These are phyloP conservation scores for Dryas octopetala DNA, from an alignment of 306 rosid species.

Conservation along the genomic window DNA sequence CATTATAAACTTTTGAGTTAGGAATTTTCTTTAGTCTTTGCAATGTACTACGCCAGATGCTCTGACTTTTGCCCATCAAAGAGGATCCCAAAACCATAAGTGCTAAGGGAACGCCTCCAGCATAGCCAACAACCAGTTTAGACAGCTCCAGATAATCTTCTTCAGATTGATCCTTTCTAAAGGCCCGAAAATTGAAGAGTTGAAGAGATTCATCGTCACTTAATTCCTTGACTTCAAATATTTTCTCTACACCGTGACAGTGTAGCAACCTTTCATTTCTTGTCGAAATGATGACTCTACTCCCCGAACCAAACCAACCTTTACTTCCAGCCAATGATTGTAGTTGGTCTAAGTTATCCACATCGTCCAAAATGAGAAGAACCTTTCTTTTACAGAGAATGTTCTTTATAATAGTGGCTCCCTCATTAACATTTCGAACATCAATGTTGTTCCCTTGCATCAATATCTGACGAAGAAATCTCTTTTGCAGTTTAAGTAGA, in stretches of 20 bases:
- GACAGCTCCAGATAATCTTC: not conserved
- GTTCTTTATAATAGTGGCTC: too few species aligned
- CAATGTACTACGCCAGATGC: slow-evolving; percentile 30
- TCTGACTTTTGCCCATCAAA: slow-evolving; percentile 17
- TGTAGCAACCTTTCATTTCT: too few species aligned
- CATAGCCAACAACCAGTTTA: slow-evolving; percentile 6
- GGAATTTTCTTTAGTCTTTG: slow-evolving; percentile 24
- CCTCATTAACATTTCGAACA: not conserved
- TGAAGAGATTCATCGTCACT: not conserved
- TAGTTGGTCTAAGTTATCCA: too few species aligned
- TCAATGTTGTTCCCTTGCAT: not conserved
- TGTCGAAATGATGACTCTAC: too few species aligned
- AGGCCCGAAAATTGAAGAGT: not conserved
- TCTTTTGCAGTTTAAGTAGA: slow-evolving; percentile 18
- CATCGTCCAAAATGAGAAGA: too few species aligned
- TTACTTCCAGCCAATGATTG: too few species aligned
- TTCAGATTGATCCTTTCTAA: not conserved
- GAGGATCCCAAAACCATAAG: slow-evolving; percentile 34
- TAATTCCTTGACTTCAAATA: not conserved
- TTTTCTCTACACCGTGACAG: too few species aligned
- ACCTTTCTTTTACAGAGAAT: too few species aligned
- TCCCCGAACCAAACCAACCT: too few species aligned
- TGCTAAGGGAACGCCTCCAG: slow-evolving; percentile 30
- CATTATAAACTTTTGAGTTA: not conserved
- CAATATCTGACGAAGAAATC: not conserved